phyloP scores from a whole-genome alignment of 164 flowering plant genomes.

The Tinospora cordifolia region DNA sequence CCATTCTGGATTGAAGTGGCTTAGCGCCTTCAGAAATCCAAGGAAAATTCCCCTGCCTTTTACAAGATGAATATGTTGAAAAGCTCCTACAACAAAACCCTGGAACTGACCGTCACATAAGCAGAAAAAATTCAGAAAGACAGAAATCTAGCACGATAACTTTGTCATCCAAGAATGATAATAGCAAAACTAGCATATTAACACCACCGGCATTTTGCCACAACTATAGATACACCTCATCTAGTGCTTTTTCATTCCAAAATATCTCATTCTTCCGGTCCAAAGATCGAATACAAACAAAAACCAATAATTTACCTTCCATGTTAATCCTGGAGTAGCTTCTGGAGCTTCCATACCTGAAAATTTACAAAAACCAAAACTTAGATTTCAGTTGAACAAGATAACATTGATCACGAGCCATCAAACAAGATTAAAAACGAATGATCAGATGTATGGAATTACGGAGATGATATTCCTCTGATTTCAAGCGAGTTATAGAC shows the following conservation, averaged over 20 bases:
- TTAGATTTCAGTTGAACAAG: neutral
- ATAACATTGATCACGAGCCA: neutral
- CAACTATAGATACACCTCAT: neutral
- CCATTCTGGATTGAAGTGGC: conserved; percentile 34
- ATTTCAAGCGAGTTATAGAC: conserved; percentile 20
- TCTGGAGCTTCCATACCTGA: conserved; percentile 37
- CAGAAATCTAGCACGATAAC: neutral
- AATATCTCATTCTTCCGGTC: neutral
- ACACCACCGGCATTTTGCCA: neutral
- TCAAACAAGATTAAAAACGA: neutral
- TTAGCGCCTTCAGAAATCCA: conserved; percentile 26
- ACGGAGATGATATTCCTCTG: conserved; percentile 28
- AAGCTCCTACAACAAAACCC: conserved; percentile 16
- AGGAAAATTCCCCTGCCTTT: conserved; percentile 18
- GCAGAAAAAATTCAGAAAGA: neutral
- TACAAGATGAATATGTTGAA: conserved; percentile 20
- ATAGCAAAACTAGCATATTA: neutral
- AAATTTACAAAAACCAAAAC: neutral
- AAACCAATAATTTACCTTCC: conserved; percentile 15
- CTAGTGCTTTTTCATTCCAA: neutral
- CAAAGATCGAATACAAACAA: neutral
- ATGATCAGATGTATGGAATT: conserved; percentile 10
- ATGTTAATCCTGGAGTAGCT: conserved; percentile 20
- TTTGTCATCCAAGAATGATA: too few species aligned
- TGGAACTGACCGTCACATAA: conserved; percentile 23